Base-by-base conservation (phyloP, 2,329 filamentous ascomycete species). In the Xylaria sp. region DNA sequence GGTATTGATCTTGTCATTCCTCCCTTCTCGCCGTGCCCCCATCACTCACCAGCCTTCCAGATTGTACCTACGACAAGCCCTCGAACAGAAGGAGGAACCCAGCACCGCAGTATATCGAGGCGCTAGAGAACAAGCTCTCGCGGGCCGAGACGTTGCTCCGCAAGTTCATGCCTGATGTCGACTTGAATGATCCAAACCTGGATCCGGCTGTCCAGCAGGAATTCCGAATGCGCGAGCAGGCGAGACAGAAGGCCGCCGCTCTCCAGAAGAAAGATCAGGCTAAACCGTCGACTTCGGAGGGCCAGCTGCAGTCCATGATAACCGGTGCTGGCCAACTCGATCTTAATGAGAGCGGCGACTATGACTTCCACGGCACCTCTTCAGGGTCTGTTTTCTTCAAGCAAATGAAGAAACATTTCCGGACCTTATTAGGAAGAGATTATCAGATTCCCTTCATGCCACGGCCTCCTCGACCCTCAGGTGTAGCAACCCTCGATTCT, bases 21-120 rank as follows among this genome's bases (percentile, higher is more conserved):
- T 20, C 7, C 17, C 36, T 46, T 44, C 28, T 62, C 49, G 54
- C 65, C 56, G 36, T 69, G 33, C 60, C 20, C 23, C 51, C 40
- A 6, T 77, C 78, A 72, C 79, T 76, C 15, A 67, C 40, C 48
- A 51, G 31, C 31, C 66, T 31, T 36, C 33, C 67, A 97, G 94
- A 97, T 78, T 97, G 94, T 80, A 97, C 94, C 33, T 97, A 97
- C 81, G 94, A 97, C 77, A 96, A 97, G 79, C 94, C 94, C 13
- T 97, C 94, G 28, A 97, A 97, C 79, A 88, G 94, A 73, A 88
- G 94, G 73, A 90, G 94, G 75, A 97, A 97, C 78, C 94, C 94
- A 26, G 93, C 93, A 31, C 94, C 94, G 20, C 93, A 97, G 81
- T 97, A 97, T 78, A 93, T 97, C 73, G 94, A 97, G 81, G 93